These are phyloP conservation scores for Globisporangium parvum DNA, from an alignment of 352 stramenopile genomes.

Conservation along the genomic window DNA sequence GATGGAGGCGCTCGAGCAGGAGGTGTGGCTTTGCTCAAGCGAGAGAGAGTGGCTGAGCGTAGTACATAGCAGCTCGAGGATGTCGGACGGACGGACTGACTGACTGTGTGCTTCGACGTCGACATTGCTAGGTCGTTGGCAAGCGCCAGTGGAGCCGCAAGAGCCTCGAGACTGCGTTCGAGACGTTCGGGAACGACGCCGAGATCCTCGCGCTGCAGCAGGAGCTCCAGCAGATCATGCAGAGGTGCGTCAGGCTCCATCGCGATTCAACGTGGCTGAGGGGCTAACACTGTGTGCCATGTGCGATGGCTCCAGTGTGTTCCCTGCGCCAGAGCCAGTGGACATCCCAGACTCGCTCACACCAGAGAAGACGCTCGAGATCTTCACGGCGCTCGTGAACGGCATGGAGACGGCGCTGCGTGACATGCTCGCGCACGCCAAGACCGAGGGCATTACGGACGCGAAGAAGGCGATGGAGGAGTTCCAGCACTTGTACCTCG, in stretches of 20 bases:
- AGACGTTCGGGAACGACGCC: conserved; percentile 52
- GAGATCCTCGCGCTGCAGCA: conserved; percentile 60
- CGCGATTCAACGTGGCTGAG: neutral
- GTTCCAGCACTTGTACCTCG: conserved; percentile 68
- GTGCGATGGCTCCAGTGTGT: conserved; percentile 28
- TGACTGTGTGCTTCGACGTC: neutral
- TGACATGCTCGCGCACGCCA: conserved; percentile 68
- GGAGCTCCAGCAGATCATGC: conserved; percentile 66
- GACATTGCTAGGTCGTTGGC: conserved; percentile 31
- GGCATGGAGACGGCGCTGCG: conserved; percentile 77
- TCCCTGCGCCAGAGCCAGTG: conserved; percentile 40
- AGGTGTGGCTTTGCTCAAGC: conserved; percentile 8
- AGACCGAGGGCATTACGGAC: conserved; percentile 68
- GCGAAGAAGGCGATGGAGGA: conserved; percentile 62
- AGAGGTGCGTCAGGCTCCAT: conserved; percentile 24
- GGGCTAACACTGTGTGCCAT: too few species aligned
- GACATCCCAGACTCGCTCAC: conserved; percentile 68
- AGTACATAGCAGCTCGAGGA: too few species aligned
- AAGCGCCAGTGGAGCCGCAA: conserved; percentile 56
- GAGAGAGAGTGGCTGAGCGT: neutral
- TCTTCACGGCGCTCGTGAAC: conserved; percentile 58
- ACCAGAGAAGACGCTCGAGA: conserved; percentile 56
- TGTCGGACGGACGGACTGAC: neutral
- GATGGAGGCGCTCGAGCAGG: conserved; percentile 61
- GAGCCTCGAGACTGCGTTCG: conserved; percentile 53